Conservation (phyloP, 768 basidiomycete genomes). For the Termitomyces sp. region DNA sequence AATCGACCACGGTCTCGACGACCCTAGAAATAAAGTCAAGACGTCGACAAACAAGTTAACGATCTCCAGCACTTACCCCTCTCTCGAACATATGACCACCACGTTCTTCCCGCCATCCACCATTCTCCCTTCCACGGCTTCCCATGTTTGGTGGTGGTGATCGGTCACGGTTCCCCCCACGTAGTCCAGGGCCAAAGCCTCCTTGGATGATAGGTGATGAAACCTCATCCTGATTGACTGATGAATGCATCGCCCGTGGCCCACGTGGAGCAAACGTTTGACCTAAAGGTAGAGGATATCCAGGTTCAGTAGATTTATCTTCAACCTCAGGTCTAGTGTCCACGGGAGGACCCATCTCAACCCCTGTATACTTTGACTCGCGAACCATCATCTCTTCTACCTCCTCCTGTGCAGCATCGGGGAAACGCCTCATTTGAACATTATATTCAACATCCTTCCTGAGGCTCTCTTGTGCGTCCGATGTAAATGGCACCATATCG, state of each 20-base stretch:
- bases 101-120: slow-evolving; percentile 10
- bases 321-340: not conserved
- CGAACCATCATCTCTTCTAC: not conserved
- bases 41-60: not conserved
- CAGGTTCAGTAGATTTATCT: slow-evolving; percentile 6
- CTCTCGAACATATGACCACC: slow-evolving; percentile 5
- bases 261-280: slow-evolving; percentile 12
- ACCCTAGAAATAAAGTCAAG: slow-evolving; percentile 5
- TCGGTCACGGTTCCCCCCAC: slow-evolving; percentile 8
- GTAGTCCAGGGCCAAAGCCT: not conserved
- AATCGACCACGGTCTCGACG: slow-evolving; percentile 22
- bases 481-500: not conserved
- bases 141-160: slow-evolving; percentile 15
- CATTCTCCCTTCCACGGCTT: slow-evolving; percentile 4
- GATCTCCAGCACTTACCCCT: slow-evolving; percentile 2
- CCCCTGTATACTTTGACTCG: not conserved
- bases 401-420: not conserved
- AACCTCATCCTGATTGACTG: not conserved
- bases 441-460: not conserved
- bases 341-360: slow-evolving; percentile 1
- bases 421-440: not conserved
- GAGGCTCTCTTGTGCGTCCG: not conserved
- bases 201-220: slow-evolving; percentile 9
- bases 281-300: slow-evolving; percentile 18
- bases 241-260: slow-evolving; percentile 22